Percentiles rank a stretch among this genome's conserved stretches.
Evolutionary conservation across 805 yeast species (phyloP).

Genomic region (Metschnikowia picachoensis): DNA sequence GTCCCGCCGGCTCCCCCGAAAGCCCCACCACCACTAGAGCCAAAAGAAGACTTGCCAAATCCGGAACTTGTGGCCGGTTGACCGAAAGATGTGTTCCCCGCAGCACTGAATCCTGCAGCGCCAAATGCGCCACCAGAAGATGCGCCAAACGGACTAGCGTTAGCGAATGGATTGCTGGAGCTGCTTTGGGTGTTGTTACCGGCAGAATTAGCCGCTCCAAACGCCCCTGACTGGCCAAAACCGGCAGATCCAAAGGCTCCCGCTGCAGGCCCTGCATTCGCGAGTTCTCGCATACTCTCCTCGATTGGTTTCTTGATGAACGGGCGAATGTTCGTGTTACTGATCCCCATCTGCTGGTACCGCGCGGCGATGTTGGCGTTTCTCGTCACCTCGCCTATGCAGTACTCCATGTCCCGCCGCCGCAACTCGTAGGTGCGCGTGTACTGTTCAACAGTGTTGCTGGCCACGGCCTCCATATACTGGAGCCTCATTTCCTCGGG

Average conservation of each 20-base stretch:
- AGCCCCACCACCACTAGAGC: too few species aligned
- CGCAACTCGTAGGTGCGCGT: slow-evolving; percentile 35
- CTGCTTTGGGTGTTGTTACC: neutral
- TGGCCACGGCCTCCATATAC: slow-evolving; percentile 39
- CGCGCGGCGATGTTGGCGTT: slow-evolving; percentile 53
- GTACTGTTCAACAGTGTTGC: slow-evolving; percentile 35
- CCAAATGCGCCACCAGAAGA: too few species aligned
- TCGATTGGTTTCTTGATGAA: slow-evolving; percentile 28
- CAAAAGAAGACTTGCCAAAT: too few species aligned
- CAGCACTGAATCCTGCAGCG: too few species aligned
- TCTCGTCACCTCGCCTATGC: slow-evolving; percentile 29
- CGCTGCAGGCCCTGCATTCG: neutral
- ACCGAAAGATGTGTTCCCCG: too few species aligned
- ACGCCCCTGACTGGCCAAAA: slow-evolving; percentile 1
- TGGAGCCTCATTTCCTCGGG: slow-evolving; percentile 50
- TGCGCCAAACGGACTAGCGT: too few species aligned
- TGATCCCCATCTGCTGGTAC: slow-evolving; percentile 39
- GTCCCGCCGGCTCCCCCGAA: too few species aligned
- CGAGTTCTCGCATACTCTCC: slow-evolving; percentile 24
- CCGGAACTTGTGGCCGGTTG: too few species aligned
- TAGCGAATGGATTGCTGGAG: neutral
- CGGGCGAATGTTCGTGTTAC: slow-evolving; percentile 17
- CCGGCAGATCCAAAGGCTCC: slow-evolving; percentile 1
- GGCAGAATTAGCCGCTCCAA: slow-evolving; percentile 1
- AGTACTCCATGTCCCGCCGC: slow-evolving; percentile 16